Evolutionary conservation across 768 basidiomycete species (phyloP).

Genomic region (Naematelia encephala): DNA sequence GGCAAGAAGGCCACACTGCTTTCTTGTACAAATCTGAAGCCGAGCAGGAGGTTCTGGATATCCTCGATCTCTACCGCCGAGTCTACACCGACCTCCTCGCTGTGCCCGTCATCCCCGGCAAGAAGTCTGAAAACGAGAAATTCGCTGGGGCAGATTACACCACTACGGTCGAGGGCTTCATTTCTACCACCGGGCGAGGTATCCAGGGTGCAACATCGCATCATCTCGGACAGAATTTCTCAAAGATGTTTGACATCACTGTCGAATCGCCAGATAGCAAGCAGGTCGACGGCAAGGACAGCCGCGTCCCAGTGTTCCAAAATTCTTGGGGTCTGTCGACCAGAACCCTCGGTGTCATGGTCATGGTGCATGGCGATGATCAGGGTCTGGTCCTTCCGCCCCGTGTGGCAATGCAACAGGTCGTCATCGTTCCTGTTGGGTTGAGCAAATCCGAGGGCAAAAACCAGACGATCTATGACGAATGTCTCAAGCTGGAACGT

Average conservation of each 20-base stretch:
- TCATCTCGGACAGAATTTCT: slow-evolving; percentile 98
- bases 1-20: slow-evolving; percentile 99
- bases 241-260: slow-evolving; percentile 94
- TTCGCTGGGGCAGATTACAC: slow-evolving; percentile 98
- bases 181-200: slow-evolving; percentile 92
- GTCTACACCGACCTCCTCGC: slow-evolving; percentile 97
- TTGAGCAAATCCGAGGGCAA: slow-evolving; percentile 63
- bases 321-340: slow-evolving; percentile 98
- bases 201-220: slow-evolving; percentile 98
- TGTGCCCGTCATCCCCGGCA: slow-evolving; percentile 91
- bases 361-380: slow-evolving; percentile 98
- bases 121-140: slow-evolving; percentile 99
- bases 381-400: slow-evolving; percentile 97
- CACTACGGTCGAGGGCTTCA: slow-evolving; percentile 96
- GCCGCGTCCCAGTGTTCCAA: slow-evolving; percentile 86
- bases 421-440: slow-evolving; percentile 86
- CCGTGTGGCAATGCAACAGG: slow-evolving; percentile 88
- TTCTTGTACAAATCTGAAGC: slow-evolving; percentile 84
- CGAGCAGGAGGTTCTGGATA: slow-evolving; percentile 83
- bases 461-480: slow-evolving; percentile 62
- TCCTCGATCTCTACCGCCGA: slow-evolving; percentile 90
- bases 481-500: slow-evolving; percentile 72
- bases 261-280: slow-evolving; percentile 80
- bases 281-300: slow-evolving; percentile 18
- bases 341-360: slow-evolving; percentile 96